Percentiles rank a stretch among this genome's conserved stretches.
Conservation (phyloP, 208 protist species). For the Trypanosoma congolense region DNA sequence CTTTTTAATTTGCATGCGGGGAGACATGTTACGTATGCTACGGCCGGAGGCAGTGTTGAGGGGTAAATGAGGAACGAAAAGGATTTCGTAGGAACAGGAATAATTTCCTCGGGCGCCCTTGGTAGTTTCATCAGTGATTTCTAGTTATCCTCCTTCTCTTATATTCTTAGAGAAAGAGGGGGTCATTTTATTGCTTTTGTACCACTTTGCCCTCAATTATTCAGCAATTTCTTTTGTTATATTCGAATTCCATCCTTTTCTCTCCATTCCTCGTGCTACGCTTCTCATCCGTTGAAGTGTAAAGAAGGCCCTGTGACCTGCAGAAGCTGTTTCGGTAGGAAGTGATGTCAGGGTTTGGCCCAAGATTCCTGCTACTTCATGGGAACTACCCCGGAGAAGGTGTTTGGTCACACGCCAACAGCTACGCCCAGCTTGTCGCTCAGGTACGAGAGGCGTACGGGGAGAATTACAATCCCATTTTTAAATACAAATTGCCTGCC, state of each 20-base stretch:
- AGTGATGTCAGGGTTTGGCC: neutral
- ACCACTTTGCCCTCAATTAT: too few species aligned
- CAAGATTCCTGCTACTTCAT: constrained; percentile 27
- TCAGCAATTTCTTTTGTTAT: too few species aligned
- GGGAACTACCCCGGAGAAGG: constrained; percentile 31
- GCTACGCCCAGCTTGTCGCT: constrained; percentile 22
- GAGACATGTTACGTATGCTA: too few species aligned
- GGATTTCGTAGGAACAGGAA: too few species aligned
- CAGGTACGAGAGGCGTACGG: constrained; percentile 28
- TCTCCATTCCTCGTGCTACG: neutral
- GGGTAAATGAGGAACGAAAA: too few species aligned
- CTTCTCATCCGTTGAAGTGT: constrained; percentile 7
- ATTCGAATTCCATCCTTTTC: neutral
- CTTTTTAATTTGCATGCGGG: too few species aligned
- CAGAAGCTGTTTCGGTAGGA: neutral
- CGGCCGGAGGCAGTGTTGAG: too few species aligned
- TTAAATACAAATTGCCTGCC: constrained; percentile 32
- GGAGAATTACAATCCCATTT: constrained; percentile 30
- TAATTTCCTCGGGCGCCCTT: too few species aligned
- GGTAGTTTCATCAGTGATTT: too few species aligned
- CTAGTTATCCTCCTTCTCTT: too few species aligned
- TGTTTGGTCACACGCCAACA: constrained; percentile 23
- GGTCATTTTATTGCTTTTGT: too few species aligned
- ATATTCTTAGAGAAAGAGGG: too few species aligned
- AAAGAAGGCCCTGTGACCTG: neutral